A percentile compares a stretch with the other conserved stretches of the same genome.
Evolutionary conservation across 345 rosid genomes (phyloP).

Genomic region (Eucalyptus virginea): DNA sequence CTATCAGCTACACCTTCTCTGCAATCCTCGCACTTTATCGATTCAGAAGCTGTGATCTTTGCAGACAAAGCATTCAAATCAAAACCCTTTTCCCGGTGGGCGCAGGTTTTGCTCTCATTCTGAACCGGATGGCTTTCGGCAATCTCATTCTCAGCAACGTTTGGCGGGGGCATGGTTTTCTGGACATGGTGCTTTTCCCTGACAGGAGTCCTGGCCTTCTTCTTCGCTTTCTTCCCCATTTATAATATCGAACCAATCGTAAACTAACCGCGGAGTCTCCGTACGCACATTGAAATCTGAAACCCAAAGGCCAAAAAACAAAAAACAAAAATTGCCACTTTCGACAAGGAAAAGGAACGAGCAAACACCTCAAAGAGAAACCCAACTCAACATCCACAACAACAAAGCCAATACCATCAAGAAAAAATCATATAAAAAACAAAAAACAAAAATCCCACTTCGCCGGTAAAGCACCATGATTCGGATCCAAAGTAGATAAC

Average conservation of each 20-base stretch:
- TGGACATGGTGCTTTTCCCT: slow-evolving; percentile 43
- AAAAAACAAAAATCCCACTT: not conserved
- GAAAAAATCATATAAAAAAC: not conserved
- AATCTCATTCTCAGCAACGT: slow-evolving; percentile 6
- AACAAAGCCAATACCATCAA: not conserved
- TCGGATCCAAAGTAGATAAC: not conserved
- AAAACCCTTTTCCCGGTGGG: slow-evolving; percentile 56
- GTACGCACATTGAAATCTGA: not conserved
- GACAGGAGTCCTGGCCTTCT: slow-evolving; percentile 43
- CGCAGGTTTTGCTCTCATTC: slow-evolving; percentile 41
- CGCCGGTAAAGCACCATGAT: not conserved
- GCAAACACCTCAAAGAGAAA: not conserved
- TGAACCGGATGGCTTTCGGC: slow-evolving; percentile 10
- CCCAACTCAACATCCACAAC: not conserved
- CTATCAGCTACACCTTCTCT: slow-evolving; percentile 43
- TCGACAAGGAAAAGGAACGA: not conserved
- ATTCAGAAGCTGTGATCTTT: slow-evolving; percentile 39
- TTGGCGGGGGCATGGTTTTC: slow-evolving; percentile 20
- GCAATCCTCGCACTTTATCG: slow-evolving; percentile 69
- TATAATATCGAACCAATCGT: not conserved
- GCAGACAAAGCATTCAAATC: slow-evolving; percentile 41
- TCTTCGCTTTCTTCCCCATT: slow-evolving; percentile 91
- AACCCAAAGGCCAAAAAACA: not conserved
- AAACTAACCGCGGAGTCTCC: not conserved
- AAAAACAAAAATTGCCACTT: not conserved